A percentile compares a stretch with the other conserved stretches of the same genome.
Evolutionary conservation across 1,284 basidiomycete species (phyloP).

Genomic region (Ganoderma leucocontextum): DNA sequence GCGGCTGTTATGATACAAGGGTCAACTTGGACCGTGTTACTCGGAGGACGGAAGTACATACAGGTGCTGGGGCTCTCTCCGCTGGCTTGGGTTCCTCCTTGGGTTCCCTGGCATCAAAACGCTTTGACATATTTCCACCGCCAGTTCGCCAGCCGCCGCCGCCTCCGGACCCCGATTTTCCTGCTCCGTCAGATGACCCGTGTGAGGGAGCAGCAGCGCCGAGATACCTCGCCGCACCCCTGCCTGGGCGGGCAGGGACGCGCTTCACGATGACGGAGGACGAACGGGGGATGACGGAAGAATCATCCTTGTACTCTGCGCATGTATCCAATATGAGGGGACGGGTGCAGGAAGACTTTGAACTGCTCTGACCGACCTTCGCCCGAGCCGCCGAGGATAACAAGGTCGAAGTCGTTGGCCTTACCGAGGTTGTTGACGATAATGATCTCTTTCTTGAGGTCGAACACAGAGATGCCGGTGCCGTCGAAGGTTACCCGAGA

Average conservation of each 20-base stretch:
- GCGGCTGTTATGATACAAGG: conserved; percentile 31
- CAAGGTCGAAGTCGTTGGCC: conserved; percentile 97
- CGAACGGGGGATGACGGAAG: conserved; percentile 91
- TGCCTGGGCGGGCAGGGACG: conserved; percentile 89
- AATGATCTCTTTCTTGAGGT: conserved; percentile 98
- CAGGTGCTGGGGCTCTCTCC: conserved; percentile 35
- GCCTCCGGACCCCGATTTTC: conserved; percentile 39
- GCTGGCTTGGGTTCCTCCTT: conserved; percentile 24
- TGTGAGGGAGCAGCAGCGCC: conserved; percentile 56
- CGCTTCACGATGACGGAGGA: conserved; percentile 95
- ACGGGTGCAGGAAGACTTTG: not conserved
- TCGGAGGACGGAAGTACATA: conserved; percentile 26
- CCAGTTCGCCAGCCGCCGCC: conserved; percentile 60
- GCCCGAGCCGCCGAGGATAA: conserved; percentile 85
- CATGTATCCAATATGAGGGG: not conserved
- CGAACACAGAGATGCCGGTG: conserved; percentile 98
- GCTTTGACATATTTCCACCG: conserved; percentile 76
- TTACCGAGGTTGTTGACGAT: conserved; percentile 95
- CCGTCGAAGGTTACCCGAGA: conserved; percentile 97
- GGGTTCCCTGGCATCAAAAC: conserved; percentile 91
- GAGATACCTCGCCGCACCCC: conserved; percentile 91
- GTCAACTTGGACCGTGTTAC: conserved; percentile 29
- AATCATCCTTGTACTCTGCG: conserved; percentile 93
- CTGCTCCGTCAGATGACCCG: conserved; percentile 35
- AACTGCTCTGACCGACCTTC: conserved; percentile 69